Percentiles rank a stretch among this genome's conserved stretches.
Evolutionary conservation across 768 basidiomycete genomes (phyloP).

Genomic region (Rhizopogon vinicolor): DNA sequence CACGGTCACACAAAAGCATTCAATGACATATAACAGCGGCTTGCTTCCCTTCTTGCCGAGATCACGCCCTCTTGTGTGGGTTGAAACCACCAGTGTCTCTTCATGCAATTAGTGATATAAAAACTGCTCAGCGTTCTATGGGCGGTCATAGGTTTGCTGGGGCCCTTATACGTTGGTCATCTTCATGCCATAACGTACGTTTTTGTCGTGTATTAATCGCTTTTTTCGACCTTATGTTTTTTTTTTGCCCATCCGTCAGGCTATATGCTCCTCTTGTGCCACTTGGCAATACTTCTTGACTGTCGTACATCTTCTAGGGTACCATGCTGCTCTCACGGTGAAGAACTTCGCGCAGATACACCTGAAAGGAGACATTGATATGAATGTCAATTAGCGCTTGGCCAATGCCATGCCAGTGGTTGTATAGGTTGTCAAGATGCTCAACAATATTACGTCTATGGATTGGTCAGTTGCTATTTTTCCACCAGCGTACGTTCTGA

Average conservation of each 20-base stretch:
- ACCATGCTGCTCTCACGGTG: conserved; percentile 61
- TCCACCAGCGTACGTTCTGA: neutral
- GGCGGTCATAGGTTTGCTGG: conserved; percentile 77
- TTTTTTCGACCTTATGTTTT: conserved; percentile 40
- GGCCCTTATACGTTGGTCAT: conserved; percentile 59
- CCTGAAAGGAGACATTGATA: conserved; percentile 34
- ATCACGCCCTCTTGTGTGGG: conserved; percentile 68
- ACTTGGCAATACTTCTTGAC: conserved; percentile 36
- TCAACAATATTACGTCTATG: conserved; percentile 28
- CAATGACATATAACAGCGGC: conserved; percentile 40
- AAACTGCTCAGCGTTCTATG: conserved; percentile 63
- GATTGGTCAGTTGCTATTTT: conserved; percentile 18
- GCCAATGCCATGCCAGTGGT: conserved; percentile 64
- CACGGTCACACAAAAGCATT: conserved; percentile 43
- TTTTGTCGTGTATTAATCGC: conserved; percentile 6
- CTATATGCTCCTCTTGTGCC: conserved; percentile 51
- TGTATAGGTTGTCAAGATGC: conserved; percentile 44
- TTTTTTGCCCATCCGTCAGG: conserved; percentile 10
- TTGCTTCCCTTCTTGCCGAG: conserved; percentile 58
- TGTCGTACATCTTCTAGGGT: conserved; percentile 50
- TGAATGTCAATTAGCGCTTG: conserved; percentile 52
- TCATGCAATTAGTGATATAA: conserved; percentile 49
- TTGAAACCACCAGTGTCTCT: conserved; percentile 59
- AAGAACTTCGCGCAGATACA: conserved; percentile 31
- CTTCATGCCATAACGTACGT: conserved; percentile 61